Evolutionary conservation across 495 filamentous ascomycete species (phyloP).

Genomic region (Tuber microsphaerosporum): DNA sequence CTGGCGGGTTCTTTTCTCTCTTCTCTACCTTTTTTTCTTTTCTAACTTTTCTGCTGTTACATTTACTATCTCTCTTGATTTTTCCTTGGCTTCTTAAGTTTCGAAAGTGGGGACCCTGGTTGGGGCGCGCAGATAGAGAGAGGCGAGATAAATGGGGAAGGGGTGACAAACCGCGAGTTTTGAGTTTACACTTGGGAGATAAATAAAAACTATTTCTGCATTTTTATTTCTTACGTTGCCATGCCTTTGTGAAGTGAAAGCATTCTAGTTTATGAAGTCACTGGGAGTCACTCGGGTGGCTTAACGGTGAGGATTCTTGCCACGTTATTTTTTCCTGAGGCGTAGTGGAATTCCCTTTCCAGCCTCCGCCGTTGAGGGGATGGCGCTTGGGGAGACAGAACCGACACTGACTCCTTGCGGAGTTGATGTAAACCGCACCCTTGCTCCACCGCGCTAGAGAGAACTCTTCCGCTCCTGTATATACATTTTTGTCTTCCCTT

Average conservation of each 20-base stretch:
- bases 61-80: neutral
- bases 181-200: neutral
- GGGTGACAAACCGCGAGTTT: neutral
- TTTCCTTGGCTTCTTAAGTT: neutral
- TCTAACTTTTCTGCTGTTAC: neutral
- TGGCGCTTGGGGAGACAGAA: neutral
- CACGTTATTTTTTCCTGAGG: neutral
- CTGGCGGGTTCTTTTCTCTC: neutral
- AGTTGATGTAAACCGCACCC: neutral
- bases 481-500: neutral
- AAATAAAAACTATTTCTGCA: neutral
- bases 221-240: neutral
- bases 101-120: neutral
- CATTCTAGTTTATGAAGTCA: neutral
- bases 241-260: neutral
- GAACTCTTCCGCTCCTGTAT: neutral
- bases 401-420: neutral
- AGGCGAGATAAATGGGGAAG: neutral
- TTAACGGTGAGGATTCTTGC: neutral
- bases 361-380: neutral
- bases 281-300: neutral
- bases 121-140: neutral
- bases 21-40: neutral
- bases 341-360: neutral
- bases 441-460: neutral